Evolutionary conservation across 2,329 filamentous ascomycete species (phyloP).

Genomic region (Phyllosticta ampelicida): DNA sequence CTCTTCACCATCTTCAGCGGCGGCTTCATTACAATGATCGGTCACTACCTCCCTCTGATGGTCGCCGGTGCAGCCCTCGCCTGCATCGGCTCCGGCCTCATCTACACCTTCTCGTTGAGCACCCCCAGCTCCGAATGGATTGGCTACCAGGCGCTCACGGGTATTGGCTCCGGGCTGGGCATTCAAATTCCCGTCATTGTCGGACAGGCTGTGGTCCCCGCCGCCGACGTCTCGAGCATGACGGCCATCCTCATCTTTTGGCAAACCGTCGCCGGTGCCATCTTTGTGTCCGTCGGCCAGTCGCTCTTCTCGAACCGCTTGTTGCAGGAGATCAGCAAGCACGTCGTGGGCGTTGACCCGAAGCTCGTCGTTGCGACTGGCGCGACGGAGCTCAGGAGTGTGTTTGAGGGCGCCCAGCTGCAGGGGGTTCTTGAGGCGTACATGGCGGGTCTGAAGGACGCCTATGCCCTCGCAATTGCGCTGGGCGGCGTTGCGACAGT

Average conservation of each 20-base stretch:
- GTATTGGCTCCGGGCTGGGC: slow-evolving; percentile 32
- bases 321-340: slow-evolving; percentile 20
- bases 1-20: slow-evolving; percentile 18
- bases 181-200: slow-evolving; percentile 33
- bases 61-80: slow-evolving; percentile 21
- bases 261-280: slow-evolving; percentile 33
- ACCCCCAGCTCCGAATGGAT: slow-evolving; percentile 34
- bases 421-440: slow-evolving; percentile 16
- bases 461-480: slow-evolving; percentile 10
- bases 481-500: slow-evolving; percentile 6
- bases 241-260: slow-evolving; percentile 33
- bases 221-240: slow-evolving; percentile 29
- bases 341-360: slow-evolving; percentile 27
- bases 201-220: slow-evolving; percentile 27
- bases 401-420: slow-evolving; percentile 21
- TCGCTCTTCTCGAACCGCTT: slow-evolving; percentile 33
- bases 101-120: slow-evolving; percentile 30
- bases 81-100: slow-evolving; percentile 30
- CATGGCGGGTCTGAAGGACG: slow-evolving; percentile 17
- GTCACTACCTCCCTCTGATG: slow-evolving; percentile 26
- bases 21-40: slow-evolving; percentile 18
- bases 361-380: slow-evolving; percentile 30
- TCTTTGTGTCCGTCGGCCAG: slow-evolving; percentile 34
- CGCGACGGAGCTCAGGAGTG: slow-evolving; percentile 31
- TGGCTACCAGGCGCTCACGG: slow-evolving; percentile 38